phyloP scores from a whole-genome alignment of 768 basidiomycete species.

The Flagelloscypha sp. region DNA sequence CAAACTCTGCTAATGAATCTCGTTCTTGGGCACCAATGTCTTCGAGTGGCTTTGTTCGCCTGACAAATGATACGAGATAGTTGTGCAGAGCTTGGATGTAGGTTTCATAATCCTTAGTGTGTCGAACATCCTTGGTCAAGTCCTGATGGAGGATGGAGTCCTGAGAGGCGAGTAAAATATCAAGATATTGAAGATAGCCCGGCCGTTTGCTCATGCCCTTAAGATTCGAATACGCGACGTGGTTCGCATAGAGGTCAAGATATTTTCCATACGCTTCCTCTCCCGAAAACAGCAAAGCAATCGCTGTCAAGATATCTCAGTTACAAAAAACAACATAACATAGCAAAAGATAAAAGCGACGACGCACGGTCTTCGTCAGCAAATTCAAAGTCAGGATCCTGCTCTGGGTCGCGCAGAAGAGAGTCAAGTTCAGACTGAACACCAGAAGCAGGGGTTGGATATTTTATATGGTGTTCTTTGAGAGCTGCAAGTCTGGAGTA shows the following conservation, averaged over 20 bases:
- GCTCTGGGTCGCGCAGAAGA: conserved; percentile 69
- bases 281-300: conserved; percentile 86
- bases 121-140: conserved; percentile 57
- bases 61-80: conserved; percentile 82
- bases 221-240: conserved; percentile 84
- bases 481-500: conserved; percentile 93
- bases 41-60: conserved; percentile 74
- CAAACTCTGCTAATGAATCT: conserved; percentile 63
- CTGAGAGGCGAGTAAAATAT: conserved; percentile 65
- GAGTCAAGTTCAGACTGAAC: conserved; percentile 78
- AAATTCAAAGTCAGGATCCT: conserved; percentile 59
- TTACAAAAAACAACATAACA: conserved; percentile 7
- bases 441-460: conserved; percentile 81
- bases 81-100: conserved; percentile 78
- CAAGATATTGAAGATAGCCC: conserved; percentile 90
- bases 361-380: conserved; percentile 85
- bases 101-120: conserved; percentile 73
- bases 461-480: conserved; percentile 93
- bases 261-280: conserved; percentile 95
- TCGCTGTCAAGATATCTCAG: conserved; percentile 33
- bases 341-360: neutral
- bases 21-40: conserved; percentile 65
- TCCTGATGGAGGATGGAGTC: conserved; percentile 57
- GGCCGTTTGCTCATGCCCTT: conserved; percentile 77
- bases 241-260: conserved; percentile 85